Conservation (phyloP, 164 flowering plant species). For the grape (Vitis vinifera) region DNA sequence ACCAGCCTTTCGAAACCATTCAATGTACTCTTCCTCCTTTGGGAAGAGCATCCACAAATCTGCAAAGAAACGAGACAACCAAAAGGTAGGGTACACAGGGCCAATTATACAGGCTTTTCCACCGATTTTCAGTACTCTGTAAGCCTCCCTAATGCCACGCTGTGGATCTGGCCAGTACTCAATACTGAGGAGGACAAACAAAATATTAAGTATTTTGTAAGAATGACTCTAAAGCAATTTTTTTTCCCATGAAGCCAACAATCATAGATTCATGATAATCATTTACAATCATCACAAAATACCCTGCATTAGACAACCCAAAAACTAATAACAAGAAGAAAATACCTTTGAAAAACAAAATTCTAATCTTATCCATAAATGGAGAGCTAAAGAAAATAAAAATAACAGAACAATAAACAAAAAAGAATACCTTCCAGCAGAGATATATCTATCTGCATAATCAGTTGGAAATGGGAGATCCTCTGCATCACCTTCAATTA, state of each 20-base stretch:
- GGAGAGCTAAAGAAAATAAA: neutral
- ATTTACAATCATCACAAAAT: neutral
- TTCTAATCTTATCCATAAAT: too few species aligned
- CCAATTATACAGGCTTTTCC: constrained; percentile 93
- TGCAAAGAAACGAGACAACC: constrained; percentile 94
- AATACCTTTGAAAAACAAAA: too few species aligned
- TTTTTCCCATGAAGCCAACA: neutral
- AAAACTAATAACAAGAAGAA: too few species aligned
- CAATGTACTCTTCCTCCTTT: constrained; percentile 93
- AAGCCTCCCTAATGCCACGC: constrained; percentile 93
- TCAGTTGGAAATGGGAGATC: constrained; percentile 73
- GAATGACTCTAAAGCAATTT: neutral
- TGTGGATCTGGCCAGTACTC: constrained; percentile 99
- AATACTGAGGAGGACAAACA: constrained; percentile 45
- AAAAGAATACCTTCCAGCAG: constrained; percentile 66
- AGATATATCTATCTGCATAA: constrained; percentile 70
- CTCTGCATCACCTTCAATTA: constrained; percentile 78
- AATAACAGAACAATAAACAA: neutral
- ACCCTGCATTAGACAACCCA: too few species aligned
- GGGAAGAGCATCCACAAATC: constrained; percentile 99
- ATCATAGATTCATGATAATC: too few species aligned
- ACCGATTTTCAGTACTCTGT: constrained; percentile 87
- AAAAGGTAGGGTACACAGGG: constrained; percentile 89
- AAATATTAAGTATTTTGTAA: constrained; percentile 12
- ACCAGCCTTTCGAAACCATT: constrained; percentile 90